A percentile compares a stretch with the other conserved stretches of the same genome.
These are phyloP conservation scores for Fusarium heterosporum DNA, from an alignment of 2,329 filamentous ascomycete species.

Conservation along the genomic window DNA sequence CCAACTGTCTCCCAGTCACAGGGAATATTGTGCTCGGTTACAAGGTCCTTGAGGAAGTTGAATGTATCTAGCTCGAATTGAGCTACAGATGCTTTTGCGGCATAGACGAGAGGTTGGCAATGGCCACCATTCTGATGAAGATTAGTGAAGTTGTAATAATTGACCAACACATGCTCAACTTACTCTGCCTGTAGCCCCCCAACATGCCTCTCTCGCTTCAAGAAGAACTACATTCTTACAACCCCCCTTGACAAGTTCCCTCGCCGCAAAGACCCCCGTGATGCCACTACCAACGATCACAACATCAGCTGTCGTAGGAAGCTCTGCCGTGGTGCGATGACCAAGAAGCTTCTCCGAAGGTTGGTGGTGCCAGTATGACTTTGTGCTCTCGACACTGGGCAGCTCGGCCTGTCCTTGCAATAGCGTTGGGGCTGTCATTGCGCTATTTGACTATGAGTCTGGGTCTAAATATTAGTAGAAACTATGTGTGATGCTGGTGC, in stretches of 20 bases:
- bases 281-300: conserved; percentile 82
- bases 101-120: conserved; percentile 79
- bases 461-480: not conserved
- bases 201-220: conserved; percentile 83
- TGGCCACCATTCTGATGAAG: conserved; percentile 72
- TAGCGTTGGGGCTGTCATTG: conserved; percentile 50
- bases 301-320: conserved; percentile 74
- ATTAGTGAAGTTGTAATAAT: conserved; percentile 8
- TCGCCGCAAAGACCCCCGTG: conserved; percentile 77
- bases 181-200: conserved; percentile 84
- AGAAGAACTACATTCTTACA: conserved; percentile 73
- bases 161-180: conserved; percentile 49
- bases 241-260: conserved; percentile 66
- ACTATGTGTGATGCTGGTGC: not conserved
- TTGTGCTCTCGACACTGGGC: conserved; percentile 69
- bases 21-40: conserved; percentile 67
- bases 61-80: conserved; percentile 80
- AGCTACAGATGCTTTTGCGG: conserved; percentile 68
- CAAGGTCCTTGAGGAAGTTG: conserved; percentile 67
- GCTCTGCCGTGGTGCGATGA: conserved; percentile 73
- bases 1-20: conserved; percentile 76
- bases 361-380: conserved; percentile 79
- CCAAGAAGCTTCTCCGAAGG: conserved; percentile 73
- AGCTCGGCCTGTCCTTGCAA: conserved; percentile 62
- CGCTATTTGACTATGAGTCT: not conserved